phyloP scores from a whole-genome alignment of 202 grass and related monocot genomes.

The Schoenoplectus triqueter region DNA sequence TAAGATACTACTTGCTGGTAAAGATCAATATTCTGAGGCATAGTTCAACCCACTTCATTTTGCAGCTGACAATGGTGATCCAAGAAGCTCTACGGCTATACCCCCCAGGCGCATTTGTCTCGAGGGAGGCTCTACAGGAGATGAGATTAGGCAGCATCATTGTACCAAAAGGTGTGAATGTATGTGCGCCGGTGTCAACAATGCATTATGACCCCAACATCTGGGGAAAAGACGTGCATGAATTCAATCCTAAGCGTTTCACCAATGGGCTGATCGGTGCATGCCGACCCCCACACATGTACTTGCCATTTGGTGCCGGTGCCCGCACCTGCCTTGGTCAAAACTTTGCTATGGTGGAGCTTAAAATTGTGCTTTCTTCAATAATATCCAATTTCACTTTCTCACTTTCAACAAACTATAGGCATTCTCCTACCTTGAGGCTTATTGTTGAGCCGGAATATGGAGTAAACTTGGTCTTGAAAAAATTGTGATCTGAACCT shows the following conservation, averaged over 20 bases:
- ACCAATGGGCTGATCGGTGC: slow-evolving; percentile 48
- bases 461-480: slow-evolving; percentile 69
- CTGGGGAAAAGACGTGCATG: slow-evolving; percentile 78
- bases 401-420: slow-evolving; percentile 61
- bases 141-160: slow-evolving; percentile 65
- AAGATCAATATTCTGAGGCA: background rate
- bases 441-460: slow-evolving; percentile 86
- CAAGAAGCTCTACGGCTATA: slow-evolving; percentile 91
- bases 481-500: slow-evolving; percentile 43
- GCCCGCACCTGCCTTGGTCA: slow-evolving; percentile 95
- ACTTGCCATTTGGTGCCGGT: slow-evolving; percentile 86
- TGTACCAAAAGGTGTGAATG: slow-evolving; percentile 93
- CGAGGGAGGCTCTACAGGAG: slow-evolving; percentile 70
- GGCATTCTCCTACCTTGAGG: slow-evolving; percentile 73
- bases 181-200: slow-evolving; percentile 74
- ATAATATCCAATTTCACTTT: slow-evolving; percentile 74
- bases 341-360: slow-evolving; percentile 80
- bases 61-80: slow-evolving; percentile 91
- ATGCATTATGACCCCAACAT: slow-evolving; percentile 84
- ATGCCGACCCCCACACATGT: slow-evolving; percentile 62
- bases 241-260: slow-evolving; percentile 91
- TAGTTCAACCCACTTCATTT: background rate
- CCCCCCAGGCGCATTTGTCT: slow-evolving; percentile 84
- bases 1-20: background rate
- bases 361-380: slow-evolving; percentile 80